These are phyloP conservation scores for Kodamaea sp. DNA, from an alignment of 1,139 yeast species.

Conservation along the genomic window DNA sequence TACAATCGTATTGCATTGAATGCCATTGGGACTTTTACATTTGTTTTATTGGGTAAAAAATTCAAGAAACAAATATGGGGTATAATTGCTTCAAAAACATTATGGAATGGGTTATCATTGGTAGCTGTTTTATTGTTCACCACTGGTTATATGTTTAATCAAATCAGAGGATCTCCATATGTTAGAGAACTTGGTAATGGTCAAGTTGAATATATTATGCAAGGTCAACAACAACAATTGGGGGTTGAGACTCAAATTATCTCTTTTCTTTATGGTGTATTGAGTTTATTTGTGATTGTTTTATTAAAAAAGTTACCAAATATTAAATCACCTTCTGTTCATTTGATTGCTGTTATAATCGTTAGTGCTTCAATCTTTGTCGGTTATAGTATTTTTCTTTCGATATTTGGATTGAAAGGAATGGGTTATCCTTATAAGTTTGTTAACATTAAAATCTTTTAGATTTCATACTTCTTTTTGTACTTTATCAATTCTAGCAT, in stretches of 20 bases:
- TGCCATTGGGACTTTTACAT: conserved; percentile 37
- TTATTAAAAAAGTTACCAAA: conserved; percentile 49
- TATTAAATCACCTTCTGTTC: conserved; percentile 39
- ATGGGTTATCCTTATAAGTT: conserved; percentile 59
- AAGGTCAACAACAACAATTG: conserved; percentile 70
- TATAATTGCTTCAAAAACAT: conserved; percentile 25
- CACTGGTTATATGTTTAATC: conserved; percentile 91
- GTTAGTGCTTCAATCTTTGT: conserved; percentile 42
- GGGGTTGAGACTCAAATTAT: conserved; percentile 82
- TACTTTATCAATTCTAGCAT: conserved; percentile 23
- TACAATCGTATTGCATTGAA: conserved; percentile 49
- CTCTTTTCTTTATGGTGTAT: conserved; percentile 57
- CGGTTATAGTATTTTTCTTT: conserved; percentile 52
- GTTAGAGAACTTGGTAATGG: conserved; percentile 58
- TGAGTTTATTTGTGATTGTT: conserved; percentile 47
- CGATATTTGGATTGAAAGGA: conserved; percentile 56
- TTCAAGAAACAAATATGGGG: conserved; percentile 34
- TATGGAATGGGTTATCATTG: conserved; percentile 68
- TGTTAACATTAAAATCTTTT: conserved; percentile 21
- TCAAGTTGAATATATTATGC: conserved; percentile 54
- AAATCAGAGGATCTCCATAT: conserved; percentile 74
- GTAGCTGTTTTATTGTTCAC: conserved; percentile 66
- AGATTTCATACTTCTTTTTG: conserved; percentile 5
- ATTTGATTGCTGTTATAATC: conserved; percentile 40
- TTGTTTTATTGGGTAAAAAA: conserved; percentile 18